These are phyloP conservation scores for Triglochin maritima DNA, from an alignment of 106 monocot genomes.

Conservation along the genomic window DNA sequence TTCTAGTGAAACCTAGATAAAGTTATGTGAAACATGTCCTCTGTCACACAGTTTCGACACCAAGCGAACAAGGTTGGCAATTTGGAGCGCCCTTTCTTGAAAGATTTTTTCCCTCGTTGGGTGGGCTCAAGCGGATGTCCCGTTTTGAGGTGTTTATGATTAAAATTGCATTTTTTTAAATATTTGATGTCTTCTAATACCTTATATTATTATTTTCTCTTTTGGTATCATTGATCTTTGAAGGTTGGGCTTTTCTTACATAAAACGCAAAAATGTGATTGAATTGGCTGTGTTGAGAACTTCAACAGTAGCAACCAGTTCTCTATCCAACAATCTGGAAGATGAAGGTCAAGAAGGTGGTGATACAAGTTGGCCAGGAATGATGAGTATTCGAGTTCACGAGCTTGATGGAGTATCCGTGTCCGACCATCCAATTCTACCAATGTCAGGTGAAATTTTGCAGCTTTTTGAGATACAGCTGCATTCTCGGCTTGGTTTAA, in stretches of 20 bases:
- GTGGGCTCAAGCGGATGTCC: slow-evolving; percentile 91
- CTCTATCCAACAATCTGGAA: slow-evolving; percentile 17
- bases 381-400: slow-evolving; percentile 98
- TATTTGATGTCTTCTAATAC: not conserved
- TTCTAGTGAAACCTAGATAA: too few species aligned
- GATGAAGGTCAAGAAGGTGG: slow-evolving; percentile 38
- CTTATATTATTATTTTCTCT: not conserved
- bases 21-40: not conserved
- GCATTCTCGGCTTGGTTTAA: slow-evolving; percentile 80
- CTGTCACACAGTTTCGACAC: slow-evolving; percentile 73
- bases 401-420: slow-evolving; percentile 86
- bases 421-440: slow-evolving; percentile 83
- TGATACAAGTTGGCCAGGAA: slow-evolving; percentile 88
- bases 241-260: slow-evolving; percentile 89
- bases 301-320: slow-evolving; percentile 40
- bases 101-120: slow-evolving; percentile 97
- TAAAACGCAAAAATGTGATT: slow-evolving; percentile 78
- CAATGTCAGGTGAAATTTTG: slow-evolving; percentile 74
- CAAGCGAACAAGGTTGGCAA: slow-evolving; percentile 89
- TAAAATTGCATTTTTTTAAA: too few species aligned
- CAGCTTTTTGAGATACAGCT: slow-evolving; percentile 91
- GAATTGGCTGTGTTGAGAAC: slow-evolving; percentile 77
- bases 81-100: slow-evolving; percentile 88
- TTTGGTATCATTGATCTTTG: not conserved
- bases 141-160: slow-evolving; percentile 42